These are phyloP conservation scores for Sistotremastrum niveocremeum DNA, from an alignment of 768 basidiomycete species.

Conservation along the genomic window DNA sequence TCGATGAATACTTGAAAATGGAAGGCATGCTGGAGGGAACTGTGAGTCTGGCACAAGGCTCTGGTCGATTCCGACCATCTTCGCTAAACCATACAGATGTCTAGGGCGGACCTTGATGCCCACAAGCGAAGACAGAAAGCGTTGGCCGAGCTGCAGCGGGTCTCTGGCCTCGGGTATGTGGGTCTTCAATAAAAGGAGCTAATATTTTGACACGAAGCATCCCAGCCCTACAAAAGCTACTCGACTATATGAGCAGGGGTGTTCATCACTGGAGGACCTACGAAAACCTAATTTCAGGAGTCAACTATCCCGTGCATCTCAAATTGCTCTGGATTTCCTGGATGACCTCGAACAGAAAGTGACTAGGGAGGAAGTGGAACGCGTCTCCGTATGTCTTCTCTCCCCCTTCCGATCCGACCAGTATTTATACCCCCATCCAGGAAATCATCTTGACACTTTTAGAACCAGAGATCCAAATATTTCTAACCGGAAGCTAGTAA, in stretches of 20 bases:
- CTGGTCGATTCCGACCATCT: background rate
- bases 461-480: constrained; percentile 32
- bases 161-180: constrained; percentile 36
- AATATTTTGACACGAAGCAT: background rate
- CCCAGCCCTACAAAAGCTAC: constrained; percentile 20
- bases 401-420: background rate
- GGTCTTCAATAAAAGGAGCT: background rate
- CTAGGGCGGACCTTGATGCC: constrained; percentile 11
- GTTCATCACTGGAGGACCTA: constrained; percentile 29
- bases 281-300: constrained; percentile 21
- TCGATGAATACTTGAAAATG: constrained; percentile 26
- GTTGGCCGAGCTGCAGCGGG: constrained; percentile 19
- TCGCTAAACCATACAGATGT: constrained; percentile 3
- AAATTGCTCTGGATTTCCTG: constrained; percentile 26
- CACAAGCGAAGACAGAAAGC: constrained; percentile 13
- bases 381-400: constrained; percentile 27
- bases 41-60: background rate
- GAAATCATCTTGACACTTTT: constrained; percentile 34
- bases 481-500: constrained; percentile 45
- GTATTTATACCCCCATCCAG: constrained; percentile 16
- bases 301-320: constrained; percentile 26
- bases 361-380: constrained; percentile 28
- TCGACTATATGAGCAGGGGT: constrained; percentile 38
- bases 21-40: constrained; percentile 23
- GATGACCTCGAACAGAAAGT: constrained; percentile 24